These are phyloP conservation scores for Aspergillus ellipticus DNA, from an alignment of 495 filamentous ascomycete genomes.

Conservation along the genomic window DNA sequence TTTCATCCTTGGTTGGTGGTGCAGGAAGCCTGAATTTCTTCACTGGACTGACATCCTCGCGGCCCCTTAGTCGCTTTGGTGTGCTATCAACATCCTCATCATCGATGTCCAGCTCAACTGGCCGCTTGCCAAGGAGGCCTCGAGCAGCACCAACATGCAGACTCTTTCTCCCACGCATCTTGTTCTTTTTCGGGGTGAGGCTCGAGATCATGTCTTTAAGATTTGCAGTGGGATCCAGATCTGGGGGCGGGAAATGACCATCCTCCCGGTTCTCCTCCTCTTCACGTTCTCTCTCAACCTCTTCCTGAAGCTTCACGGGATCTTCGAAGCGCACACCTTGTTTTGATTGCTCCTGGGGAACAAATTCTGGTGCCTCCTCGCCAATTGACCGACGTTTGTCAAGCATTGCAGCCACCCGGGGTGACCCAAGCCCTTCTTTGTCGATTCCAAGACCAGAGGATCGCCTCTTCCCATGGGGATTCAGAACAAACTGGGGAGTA, in stretches of 20 bases:
- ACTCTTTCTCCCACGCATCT: conserved; percentile 67
- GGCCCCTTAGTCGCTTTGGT: conserved; percentile 66
- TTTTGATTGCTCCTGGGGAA: conserved; percentile 42
- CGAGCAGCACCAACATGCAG: conserved; percentile 70
- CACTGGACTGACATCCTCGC: conserved; percentile 65
- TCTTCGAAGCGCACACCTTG: conserved; percentile 62
- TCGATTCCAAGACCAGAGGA: conserved; percentile 75
- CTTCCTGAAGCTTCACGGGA: conserved; percentile 60
- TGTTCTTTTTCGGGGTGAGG: conserved; percentile 71
- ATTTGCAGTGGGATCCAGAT: conserved; percentile 58
- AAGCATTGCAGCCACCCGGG: conserved; percentile 67
- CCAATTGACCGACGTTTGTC: conserved; percentile 70
- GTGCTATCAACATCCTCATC: conserved; percentile 60
- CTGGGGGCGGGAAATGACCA: conserved; percentile 46
- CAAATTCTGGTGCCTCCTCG: conserved; percentile 59
- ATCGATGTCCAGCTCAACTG: conserved; percentile 65
- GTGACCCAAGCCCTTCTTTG: conserved; percentile 72
- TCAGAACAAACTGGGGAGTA: conserved; percentile 62
- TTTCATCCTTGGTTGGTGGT: conserved; percentile 62
- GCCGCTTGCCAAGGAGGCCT: conserved; percentile 71
- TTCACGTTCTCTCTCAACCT: conserved; percentile 65
- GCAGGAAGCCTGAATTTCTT: conserved; percentile 68
- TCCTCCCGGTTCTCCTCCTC: conserved; percentile 61
- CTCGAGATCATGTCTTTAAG: conserved; percentile 75
- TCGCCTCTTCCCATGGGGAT: conserved; percentile 56